Evolutionary conservation across 2,329 filamentous ascomycete genomes (phyloP), one percentile per base, ranked within the genome.

Genomic region (Sclerotinia borealis): DNA sequence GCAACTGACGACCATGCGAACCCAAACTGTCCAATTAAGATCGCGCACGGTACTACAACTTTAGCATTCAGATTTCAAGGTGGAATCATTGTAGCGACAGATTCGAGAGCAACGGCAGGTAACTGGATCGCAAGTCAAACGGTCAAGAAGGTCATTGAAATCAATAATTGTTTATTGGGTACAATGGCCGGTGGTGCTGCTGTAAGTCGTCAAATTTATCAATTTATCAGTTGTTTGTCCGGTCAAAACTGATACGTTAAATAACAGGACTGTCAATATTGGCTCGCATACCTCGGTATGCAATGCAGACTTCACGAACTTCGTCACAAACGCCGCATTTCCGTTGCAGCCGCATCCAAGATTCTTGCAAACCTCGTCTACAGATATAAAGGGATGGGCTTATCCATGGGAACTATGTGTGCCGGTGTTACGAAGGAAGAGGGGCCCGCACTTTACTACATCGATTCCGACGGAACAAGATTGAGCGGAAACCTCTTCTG

Each of bases 101-200:
- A 99, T 80, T 99, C 95, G 65, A 88, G 95, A 80, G 95, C 95
- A 65, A 96, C 95, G 54, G 93, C 95, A 36, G 95, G 95, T 74
- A 96, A 95, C 85, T 99, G 95, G 95, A 99, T 99, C 79, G 95
- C 95, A 70, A 96, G 91, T 80, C 95, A 99, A 84, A 99, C 95
- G 61, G 95, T 99, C 75, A 99, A 99, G 87, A 99, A 99, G 85
- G 95, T 99, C 71, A 98, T 99, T 75, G 92, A 96, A 84, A 96
- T 96, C 83, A 96, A 96, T 82, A 91, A 84, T 79, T 90, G 89
- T 78, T 84, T 99, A 78, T 80, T 99, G 74, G 95, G 95, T 69
- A 99, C 95, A 71, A 96, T 99, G 93, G 95, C 95, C 68, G 95
- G 95, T 78, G 95, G 95, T 79, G 95, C 95, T 75, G 95, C 95